Percentiles rank a stretch among this genome's conserved stretches.
These are phyloP conservation scores for Apiospora aurea DNA, from an alignment of 2,329 filamentous ascomycete species.

Conservation along the genomic window DNA sequence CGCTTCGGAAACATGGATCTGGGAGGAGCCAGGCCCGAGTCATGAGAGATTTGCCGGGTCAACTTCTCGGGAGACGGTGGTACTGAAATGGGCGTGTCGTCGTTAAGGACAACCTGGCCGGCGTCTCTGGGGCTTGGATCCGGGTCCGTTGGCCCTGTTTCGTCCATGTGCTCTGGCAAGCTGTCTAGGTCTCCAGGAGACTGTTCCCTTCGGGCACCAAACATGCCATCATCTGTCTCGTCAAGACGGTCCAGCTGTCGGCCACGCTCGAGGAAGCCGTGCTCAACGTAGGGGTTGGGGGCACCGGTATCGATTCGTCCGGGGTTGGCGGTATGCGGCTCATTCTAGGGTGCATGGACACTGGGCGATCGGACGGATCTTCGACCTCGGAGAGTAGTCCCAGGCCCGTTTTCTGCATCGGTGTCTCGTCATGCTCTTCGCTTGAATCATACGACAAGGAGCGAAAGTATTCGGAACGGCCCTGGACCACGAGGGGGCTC, in stretches of 20 bases:
- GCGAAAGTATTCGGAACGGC: slow-evolving; percentile 82
- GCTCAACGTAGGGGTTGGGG: slow-evolving; percentile 51
- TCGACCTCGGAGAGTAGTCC: slow-evolving; percentile 64
- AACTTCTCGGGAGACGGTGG: slow-evolving; percentile 54
- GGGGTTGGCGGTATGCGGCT: slow-evolving; percentile 65
- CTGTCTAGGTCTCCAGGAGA: slow-evolving; percentile 62
- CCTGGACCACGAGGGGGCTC: slow-evolving; percentile 78
- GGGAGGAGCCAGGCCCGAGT: slow-evolving; percentile 60
- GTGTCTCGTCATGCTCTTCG: slow-evolving; percentile 53
- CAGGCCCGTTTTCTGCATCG: slow-evolving; percentile 49
- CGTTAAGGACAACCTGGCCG: slow-evolving; percentile 43
- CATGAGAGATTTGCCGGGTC: slow-evolving; percentile 53
- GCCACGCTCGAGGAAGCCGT: slow-evolving; percentile 52
- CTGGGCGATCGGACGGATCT: slow-evolving; percentile 63
- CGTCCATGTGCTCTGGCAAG: slow-evolving; percentile 32
- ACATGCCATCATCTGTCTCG: slow-evolving; percentile 49
- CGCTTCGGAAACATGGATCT: slow-evolving; percentile 57
- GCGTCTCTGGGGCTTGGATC: slow-evolving; percentile 45
- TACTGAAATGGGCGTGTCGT: slow-evolving; percentile 32
- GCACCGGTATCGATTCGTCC: slow-evolving; percentile 55
- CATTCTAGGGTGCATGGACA: slow-evolving; percentile 78
- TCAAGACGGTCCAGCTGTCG: slow-evolving; percentile 49
- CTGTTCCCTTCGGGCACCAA: slow-evolving; percentile 63
- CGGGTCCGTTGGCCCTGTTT: slow-evolving; percentile 38
- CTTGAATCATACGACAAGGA: slow-evolving; percentile 71